Evolutionary conservation across 106 monocot genomes (phyloP).

Genomic region (Phalaenopsis aphrodite): DNA sequence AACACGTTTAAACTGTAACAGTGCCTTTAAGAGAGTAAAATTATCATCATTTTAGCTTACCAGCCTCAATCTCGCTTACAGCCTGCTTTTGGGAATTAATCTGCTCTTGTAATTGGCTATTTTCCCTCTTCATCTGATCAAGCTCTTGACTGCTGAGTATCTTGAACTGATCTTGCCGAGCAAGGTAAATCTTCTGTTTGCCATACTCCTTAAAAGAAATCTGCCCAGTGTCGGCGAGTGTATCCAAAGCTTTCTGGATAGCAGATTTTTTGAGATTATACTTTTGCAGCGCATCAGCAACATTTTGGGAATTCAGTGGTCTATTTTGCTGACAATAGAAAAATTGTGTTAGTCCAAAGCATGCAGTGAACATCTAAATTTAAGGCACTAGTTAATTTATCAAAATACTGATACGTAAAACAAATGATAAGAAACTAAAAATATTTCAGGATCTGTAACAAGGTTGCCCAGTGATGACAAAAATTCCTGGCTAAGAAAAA

Average conservation of each 20-base stretch:
- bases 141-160: slow-evolving; percentile 82
- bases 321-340: slow-evolving; percentile 69
- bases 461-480: not conserved
- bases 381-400: not conserved
- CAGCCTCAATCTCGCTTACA: slow-evolving; percentile 62
- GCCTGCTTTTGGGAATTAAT: slow-evolving; percentile 55
- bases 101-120: slow-evolving; percentile 65
- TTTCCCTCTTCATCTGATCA: slow-evolving; percentile 84
- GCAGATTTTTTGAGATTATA: slow-evolving; percentile 87
- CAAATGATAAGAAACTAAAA: not conserved
- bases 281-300: slow-evolving; percentile 92
- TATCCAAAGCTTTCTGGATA: slow-evolving; percentile 82
- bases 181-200: slow-evolving; percentile 90
- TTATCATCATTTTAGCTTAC: slow-evolving; percentile 21
- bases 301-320: slow-evolving; percentile 90
- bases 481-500: not conserved
- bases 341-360: not conserved
- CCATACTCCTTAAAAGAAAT: slow-evolving; percentile 97
- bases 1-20: not conserved
- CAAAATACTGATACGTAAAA: not conserved
- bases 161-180: slow-evolving; percentile 88
- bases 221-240: slow-evolving; percentile 61
- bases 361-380: not conserved
- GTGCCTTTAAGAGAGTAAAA: not conserved
- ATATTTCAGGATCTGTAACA: not conserved